phyloP scores from a whole-genome alignment of 2,329 filamentous ascomycete species.

The Sphaerostilbella broomeana region DNA sequence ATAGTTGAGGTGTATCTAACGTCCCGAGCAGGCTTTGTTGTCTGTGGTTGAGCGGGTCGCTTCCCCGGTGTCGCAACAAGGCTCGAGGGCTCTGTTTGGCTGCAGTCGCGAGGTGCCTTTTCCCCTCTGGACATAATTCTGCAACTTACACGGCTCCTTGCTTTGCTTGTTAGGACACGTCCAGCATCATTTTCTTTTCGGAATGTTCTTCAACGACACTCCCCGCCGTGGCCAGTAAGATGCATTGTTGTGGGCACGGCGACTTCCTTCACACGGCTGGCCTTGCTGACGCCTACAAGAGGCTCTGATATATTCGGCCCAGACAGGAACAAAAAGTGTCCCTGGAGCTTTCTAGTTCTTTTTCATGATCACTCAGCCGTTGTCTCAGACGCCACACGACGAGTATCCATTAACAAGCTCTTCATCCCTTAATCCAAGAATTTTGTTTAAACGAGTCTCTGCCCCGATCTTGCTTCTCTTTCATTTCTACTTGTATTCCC shows the following conservation, averaged over 20 bases:
- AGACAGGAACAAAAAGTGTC: constrained; percentile 22
- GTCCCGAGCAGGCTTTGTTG: constrained; percentile 15
- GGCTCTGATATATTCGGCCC: constrained; percentile 13
- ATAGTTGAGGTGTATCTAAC: too few relatives aligned
- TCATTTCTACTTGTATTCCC: not conserved
- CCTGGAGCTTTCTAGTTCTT: constrained; percentile 27
- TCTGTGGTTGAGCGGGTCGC: constrained; percentile 17
- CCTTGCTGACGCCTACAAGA: not conserved
- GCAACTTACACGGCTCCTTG: constrained; percentile 26
- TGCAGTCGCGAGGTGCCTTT: constrained; percentile 20
- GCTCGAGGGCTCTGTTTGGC: constrained; percentile 23
- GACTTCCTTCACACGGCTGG: constrained; percentile 10
- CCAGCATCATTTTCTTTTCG: constrained; percentile 3
- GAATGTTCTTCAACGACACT: constrained; percentile 3
- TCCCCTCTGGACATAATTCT: constrained; percentile 19
- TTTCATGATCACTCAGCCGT: constrained; percentile 31
- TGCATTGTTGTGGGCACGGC: constrained; percentile 5
- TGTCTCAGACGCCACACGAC: constrained; percentile 41
- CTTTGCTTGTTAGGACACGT: constrained; percentile 19
- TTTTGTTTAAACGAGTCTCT: not conserved
- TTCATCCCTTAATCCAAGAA: too few relatives aligned
- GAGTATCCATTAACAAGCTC: too few relatives aligned
- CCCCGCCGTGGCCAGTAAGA: constrained; percentile 6
- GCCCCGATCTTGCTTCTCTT: not conserved
- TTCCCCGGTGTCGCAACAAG: constrained; percentile 12